Base-by-base conservation (phyloP, 139 green algal species). In the Chlorella sp. region DNA sequence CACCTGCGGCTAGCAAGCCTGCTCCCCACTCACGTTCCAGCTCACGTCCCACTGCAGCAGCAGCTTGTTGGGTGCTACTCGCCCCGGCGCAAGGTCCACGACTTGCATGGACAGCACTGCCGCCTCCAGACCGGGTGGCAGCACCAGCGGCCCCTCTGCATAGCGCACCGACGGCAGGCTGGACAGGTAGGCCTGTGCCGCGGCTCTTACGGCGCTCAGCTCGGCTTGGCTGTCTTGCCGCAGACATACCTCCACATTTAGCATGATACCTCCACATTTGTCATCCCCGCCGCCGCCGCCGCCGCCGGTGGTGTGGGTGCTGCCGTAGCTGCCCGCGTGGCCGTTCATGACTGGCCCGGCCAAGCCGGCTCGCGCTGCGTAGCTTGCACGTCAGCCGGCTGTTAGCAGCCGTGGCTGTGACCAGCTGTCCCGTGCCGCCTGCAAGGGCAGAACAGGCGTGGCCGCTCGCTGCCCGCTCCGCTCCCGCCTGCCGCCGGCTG, bases 21-120 rank as follows among this genome's bases (percentile, higher is more conserved):
- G n/a, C 28, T 21, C 15, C 57, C 34, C 42, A 68, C 86, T 85
- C 37, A 89, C 81, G 34, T 84, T 53, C 73, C 60, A 89, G 24
- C 9, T 53, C 3, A 81, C 75, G 75, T 81, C 75, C 75, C 75
- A 81, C 75, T 81, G 76, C 42, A 94, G 82, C 34, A 94, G 87
- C 40, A 42, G 84, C 61, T 68, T 81, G 60, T 42, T 42, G n/a
- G 78, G 39, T 32, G 40, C 36, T 37, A 73, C 32, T 19, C 42
- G 87, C 11, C 66, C 64, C 0, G 75, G 34, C 21, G 53, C 39
- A 18, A 86, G 32, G 61, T 93, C 89, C 7, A 90, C 73, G 12
- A 93, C 21, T 16, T n/a, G 75, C 15, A 92, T 81, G 30, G 68
- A 85, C 57, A 82, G 39, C 7, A 90, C 83, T 32, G 90, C 34